phyloP scores from a whole-genome alignment of 331 rosid species.

The Arachis monticola region DNA sequence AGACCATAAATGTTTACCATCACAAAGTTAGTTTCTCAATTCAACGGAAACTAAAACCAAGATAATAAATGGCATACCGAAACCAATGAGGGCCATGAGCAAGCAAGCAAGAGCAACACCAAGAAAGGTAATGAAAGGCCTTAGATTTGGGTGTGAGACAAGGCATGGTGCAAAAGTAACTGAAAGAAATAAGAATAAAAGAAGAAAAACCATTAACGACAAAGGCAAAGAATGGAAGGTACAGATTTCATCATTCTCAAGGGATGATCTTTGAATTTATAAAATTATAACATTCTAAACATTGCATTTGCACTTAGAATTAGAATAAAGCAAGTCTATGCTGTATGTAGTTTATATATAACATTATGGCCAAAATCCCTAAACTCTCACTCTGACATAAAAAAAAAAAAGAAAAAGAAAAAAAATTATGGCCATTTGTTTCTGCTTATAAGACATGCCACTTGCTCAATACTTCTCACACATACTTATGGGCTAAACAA shows the following conservation, averaged over 20 bases:
- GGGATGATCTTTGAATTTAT: neutral
- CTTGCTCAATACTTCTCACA: conserved; percentile 6
- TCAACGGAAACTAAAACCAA: conserved; percentile 38
- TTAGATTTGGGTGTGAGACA: conserved; percentile 61
- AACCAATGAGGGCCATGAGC: conserved; percentile 74
- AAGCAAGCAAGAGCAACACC: conserved; percentile 70
- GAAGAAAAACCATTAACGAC: conserved; percentile 44
- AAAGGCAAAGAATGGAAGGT: conserved; percentile 23
- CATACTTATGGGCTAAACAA: neutral
- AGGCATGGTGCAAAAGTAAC: conserved; percentile 80
- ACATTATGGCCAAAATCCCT: neutral
- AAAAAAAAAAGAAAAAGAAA: conserved; percentile 19
- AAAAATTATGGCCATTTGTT: conserved; percentile 13
- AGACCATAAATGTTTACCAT: too few species aligned
- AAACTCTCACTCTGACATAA: neutral
- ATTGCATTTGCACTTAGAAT: too few species aligned
- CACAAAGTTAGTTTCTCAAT: conserved; percentile 70
- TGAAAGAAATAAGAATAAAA: conserved; percentile 48
- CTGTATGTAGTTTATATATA: neutral
- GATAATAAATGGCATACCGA: conserved; percentile 59
- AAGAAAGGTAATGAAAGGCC: conserved; percentile 47
- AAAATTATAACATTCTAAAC: neutral
- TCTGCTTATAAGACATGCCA: conserved; percentile 17
- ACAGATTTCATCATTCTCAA: conserved; percentile 38
- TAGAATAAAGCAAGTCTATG: conserved; percentile 1